Base-by-base conservation (phyloP, 164 flowering plant species). In the Dillenia turbinata region DNA sequence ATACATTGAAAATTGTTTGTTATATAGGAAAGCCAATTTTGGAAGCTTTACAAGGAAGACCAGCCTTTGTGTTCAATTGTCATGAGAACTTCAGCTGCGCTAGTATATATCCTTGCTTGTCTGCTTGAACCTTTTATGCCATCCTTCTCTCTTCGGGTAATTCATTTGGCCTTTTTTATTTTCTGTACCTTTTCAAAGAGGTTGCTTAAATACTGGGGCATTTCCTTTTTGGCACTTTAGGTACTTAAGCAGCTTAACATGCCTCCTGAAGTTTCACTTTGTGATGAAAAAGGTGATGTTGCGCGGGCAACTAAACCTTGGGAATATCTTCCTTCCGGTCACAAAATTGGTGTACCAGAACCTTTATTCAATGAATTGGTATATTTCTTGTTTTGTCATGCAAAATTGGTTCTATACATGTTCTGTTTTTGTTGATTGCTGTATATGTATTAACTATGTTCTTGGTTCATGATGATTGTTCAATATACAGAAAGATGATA, bases 101-200 rank as follows among this genome's bases (percentile, higher is more conserved):
- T 94, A 55, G 97, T 94, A 1, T 81, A 83, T 76, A 79, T 91
- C 63, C 93, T 94, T 54, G 96, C 96, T 40, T 82, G 87, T 63
- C 73, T 94, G 51, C 73, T 94, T 46, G 96, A 94, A 67, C 99
- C 99, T 16, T 91, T 82, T 59, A 89, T 94, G 84, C 99, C 99
- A 61, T 87, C 99, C 10, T 89, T 94, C 66, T 81, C 96, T 48
- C 54, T 60, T 52, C 87, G 88, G 96, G 99, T 91, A 82, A 64
- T 4, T 33, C 40, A 33, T 33, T 33, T 33, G 40, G 40, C 40
- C 40, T 33, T 33, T 33, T 6, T 33, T 33, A 7, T 33, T 33
- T 33, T 33, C 40, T 33, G 40, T 33, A 5, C 40, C 40, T 33
- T 33, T 33, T 33, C 5, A 5, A 33, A 33, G 5, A 33, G 6